A percentile compares a stretch with the other conserved stretches of the same genome.
These are phyloP conservation scores for Wallacemonas rigidus DNA, from an alignment of 208 protist species.

Conservation along the genomic window DNA sequence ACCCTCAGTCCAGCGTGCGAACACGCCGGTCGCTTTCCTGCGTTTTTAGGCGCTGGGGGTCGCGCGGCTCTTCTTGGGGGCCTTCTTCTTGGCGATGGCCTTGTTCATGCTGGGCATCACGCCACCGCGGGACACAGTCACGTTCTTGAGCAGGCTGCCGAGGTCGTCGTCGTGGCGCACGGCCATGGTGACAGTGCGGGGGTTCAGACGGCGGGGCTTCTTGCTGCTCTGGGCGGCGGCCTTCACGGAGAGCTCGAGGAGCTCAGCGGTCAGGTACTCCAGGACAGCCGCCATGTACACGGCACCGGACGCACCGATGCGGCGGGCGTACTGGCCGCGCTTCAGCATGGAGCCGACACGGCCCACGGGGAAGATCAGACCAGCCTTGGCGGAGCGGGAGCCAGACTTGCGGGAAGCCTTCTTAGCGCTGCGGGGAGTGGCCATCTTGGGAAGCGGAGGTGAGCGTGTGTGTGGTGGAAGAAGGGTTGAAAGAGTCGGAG, in stretches of 20 bases:
- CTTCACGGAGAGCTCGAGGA: conserved; percentile 87
- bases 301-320: conserved; percentile 97
- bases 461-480: conserved; percentile 4
- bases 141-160: conserved; percentile 59
- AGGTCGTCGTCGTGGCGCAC: conserved; percentile 87
- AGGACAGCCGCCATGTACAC: conserved; percentile 99
- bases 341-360: conserved; percentile 96
- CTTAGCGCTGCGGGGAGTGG: conserved; percentile 71
- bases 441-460: conserved; percentile 36
- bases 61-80: conserved; percentile 58
- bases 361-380: conserved; percentile 99
- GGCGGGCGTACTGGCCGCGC: conserved; percentile 95
- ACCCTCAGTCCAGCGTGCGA: background rate
- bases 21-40: background rate
- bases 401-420: conserved; percentile 77
- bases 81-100: conserved; percentile 81
- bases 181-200: conserved; percentile 74
- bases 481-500: conserved; percentile 8
- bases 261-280: conserved; percentile 96
- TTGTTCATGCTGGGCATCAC: conserved; percentile 86
- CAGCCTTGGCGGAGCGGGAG: conserved; percentile 94
- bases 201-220: conserved; percentile 73
- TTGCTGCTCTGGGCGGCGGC: conserved; percentile 63
- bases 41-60: conserved; percentile 54
- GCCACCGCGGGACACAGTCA: conserved; percentile 80